Base-by-base conservation (phyloP, 257 asterid species). In the Perilla frutescens region DNA sequence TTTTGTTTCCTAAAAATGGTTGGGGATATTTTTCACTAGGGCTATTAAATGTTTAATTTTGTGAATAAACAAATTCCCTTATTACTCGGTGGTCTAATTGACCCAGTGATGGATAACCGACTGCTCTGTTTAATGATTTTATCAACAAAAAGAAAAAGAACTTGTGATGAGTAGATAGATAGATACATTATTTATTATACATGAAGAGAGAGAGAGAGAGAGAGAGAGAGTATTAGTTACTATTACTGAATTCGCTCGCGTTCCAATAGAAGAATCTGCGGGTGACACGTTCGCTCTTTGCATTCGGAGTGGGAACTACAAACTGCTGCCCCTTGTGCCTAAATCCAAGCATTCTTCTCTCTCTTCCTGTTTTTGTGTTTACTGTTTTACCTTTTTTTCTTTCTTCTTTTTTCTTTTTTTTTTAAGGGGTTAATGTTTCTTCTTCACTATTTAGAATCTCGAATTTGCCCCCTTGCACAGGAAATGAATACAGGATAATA, bases 241-340 rank as follows among this genome's bases (percentile, higher is more conserved):
- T 20, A 20, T 20, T 20, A 20, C 44, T 47, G 73, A 54, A 20
- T 43, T 60, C 34, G 55, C 54, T 63, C 50, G 70, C 59, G 72
- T 72, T 69, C 41, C 32, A 47, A 62, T n/a, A 15, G 44, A 66
- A 71, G 79, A 83, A 74, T 80, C 66, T 61, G 53, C 3, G 32
- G n/a, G 59, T 70, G 88, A 84, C 88, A 81, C 87, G 82, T 84
- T 74, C 61, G 44, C 77, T 43, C 73, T 75, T 70, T 54, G 41
- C 75, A 77, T 77, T 58, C 75, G 79, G 70, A 32, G 63, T 32
- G 40, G 63, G 65, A 76, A 74, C 63, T 74, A 50, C 45, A 50
- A 70, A 51, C 13, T 4, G 12, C 68, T 53, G 4, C 65, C 61
- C 48, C 48, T 37, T 51, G 60, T 61, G 65, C 75, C 77, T 71